A percentile compares a stretch with the other conserved stretches of the same genome.
Conservation (phyloP, 1,139 yeast species). For the Wickerhamomyces sp. region DNA sequence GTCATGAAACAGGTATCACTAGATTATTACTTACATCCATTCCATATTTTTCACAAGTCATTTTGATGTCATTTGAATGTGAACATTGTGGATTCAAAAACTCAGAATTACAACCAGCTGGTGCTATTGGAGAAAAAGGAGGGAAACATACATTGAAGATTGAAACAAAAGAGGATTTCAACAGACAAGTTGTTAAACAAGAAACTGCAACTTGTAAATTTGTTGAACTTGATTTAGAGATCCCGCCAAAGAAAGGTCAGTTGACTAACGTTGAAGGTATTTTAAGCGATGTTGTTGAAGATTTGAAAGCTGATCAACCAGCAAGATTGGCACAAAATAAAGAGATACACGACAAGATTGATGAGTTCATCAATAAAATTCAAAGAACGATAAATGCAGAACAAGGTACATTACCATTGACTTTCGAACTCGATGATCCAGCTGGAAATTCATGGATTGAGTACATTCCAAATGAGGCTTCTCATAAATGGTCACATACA, state of each 20-base stretch:
- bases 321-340: constrained; percentile 71
- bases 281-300: constrained; percentile 77
- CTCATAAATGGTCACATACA: constrained; percentile 85
- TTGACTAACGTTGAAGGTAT: constrained; percentile 90
- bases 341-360: constrained; percentile 69
- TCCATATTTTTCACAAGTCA: constrained; percentile 88
- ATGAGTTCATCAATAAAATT: constrained; percentile 59
- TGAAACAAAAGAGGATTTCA: constrained; percentile 69
- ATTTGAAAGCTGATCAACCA: constrained; percentile 75
- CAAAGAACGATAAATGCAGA: constrained; percentile 56
- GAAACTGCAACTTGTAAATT: constrained; percentile 83
- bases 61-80: constrained; percentile 92
- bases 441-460: constrained; percentile 98
- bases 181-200: constrained; percentile 88
- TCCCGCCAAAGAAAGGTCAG: constrained; percentile 94
- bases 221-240: constrained; percentile 83
- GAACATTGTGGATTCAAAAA: constrained; percentile 91
- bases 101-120: constrained; percentile 93
- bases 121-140: constrained; percentile 84
- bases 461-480: constrained; percentile 79
- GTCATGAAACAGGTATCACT: constrained; percentile 81
- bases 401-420: constrained; percentile 67
- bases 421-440: constrained; percentile 85
- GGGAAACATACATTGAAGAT: constrained; percentile 65
- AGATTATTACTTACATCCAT: constrained; percentile 79